Conservation (phyloP, 306 rosid genomes). For the Vigna unguiculata region DNA sequence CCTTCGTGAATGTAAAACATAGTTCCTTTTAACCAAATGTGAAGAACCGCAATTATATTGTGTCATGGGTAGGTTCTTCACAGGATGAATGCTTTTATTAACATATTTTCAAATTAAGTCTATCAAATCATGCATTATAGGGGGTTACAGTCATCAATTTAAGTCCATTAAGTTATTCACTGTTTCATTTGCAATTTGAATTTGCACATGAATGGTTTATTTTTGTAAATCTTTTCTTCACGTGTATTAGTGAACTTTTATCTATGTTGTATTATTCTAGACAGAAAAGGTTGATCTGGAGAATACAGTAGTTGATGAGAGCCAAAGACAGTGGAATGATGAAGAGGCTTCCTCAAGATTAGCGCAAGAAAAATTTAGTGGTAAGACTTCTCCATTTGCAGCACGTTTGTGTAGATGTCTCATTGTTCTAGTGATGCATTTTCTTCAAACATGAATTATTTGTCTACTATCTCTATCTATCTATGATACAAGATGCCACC, state of each 20-base stretch:
- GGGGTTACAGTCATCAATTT: not conserved
- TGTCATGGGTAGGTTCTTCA: conserved; percentile 25
- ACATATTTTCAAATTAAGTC: conserved; percentile 17
- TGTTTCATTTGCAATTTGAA: not conserved
- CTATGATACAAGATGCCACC: conserved; percentile 16
- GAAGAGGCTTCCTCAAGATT: conserved; percentile 64
- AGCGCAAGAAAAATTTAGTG: conserved; percentile 80
- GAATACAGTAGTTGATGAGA: conserved; percentile 98
- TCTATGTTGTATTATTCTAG: conserved; percentile 63
- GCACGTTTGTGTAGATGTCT: conserved; percentile 26
- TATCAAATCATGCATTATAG: conserved; percentile 11
- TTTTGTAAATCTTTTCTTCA: conserved; percentile 4
- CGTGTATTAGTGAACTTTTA: conserved; percentile 46
- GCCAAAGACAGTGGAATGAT: conserved; percentile 88
- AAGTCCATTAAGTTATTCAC: conserved; percentile 11
- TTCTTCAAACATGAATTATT: conserved; percentile 18
- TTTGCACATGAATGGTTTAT: not conserved
- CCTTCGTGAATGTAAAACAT: conserved; percentile 27
- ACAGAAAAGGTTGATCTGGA: conserved; percentile 99
- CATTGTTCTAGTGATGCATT: conserved; percentile 39
- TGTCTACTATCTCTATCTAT: conserved; percentile 24
- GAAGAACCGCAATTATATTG: conserved; percentile 32
- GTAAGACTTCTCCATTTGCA: conserved; percentile 55
- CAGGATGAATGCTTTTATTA: conserved; percentile 33
- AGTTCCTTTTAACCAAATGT: conserved; percentile 11